Conservation (phyloP, 2,329 filamentous ascomycete genomes). For the Nemania abortiva region DNA sequence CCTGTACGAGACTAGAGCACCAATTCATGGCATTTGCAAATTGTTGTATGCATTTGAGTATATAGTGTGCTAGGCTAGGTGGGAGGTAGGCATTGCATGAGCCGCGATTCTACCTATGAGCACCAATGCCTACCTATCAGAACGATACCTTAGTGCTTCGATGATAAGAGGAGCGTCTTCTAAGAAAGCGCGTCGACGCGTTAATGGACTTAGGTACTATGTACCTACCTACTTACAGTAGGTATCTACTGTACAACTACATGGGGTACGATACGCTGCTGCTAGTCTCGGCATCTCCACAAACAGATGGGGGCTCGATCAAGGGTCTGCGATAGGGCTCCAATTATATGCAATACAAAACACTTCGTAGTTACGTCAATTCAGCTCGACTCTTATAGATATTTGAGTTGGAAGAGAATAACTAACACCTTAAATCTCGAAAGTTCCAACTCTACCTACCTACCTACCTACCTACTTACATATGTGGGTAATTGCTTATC, state of each 20-base stretch:
- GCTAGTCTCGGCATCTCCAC: neutral
- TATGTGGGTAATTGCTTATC: neutral
- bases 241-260: too few species aligned
- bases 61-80: too few species aligned
- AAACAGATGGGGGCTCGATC: neutral
- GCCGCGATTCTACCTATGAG: neutral
- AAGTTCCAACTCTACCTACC: neutral
- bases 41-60: neutral
- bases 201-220: too few species aligned
- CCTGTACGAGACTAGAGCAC: neutral
- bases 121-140: too few species aligned
- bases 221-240: conserved; percentile 22
- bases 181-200: conserved; percentile 49
- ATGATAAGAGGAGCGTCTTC: conserved; percentile 18
- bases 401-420: too few species aligned
- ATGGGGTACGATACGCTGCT: neutral
- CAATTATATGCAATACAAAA: neutral
- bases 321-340: conserved; percentile 5
- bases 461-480: neutral
- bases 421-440: neutral
- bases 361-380: conserved; percentile 10
- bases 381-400: neutral
- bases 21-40: conserved; percentile 9
- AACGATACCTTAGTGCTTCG: neutral
- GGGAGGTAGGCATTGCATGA: neutral